These are phyloP conservation scores for Mycena alexandri DNA, from an alignment of 768 basidiomycete genomes.

Conservation along the genomic window DNA sequence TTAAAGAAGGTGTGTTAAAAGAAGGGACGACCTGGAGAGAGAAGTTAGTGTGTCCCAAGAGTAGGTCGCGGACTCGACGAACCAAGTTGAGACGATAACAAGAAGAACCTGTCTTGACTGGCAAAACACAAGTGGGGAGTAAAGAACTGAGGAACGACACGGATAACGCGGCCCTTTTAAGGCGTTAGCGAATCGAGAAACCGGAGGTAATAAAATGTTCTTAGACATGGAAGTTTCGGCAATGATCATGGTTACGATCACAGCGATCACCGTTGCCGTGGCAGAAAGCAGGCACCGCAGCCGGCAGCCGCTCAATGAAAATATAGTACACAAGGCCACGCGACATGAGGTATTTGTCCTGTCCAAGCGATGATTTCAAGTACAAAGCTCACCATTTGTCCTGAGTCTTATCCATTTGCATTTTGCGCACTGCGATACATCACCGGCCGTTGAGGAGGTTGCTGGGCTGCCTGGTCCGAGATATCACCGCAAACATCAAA, in stretches of 20 bases:
- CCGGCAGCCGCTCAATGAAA: too few relatives aligned
- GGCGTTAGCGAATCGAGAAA: constrained; percentile 7
- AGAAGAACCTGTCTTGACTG: constrained; percentile 70
- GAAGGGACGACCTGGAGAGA: constrained; percentile 43
- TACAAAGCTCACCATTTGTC: too few relatives aligned
- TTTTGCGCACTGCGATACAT: too few relatives aligned
- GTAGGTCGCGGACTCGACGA: constrained; percentile 39
- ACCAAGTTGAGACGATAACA: constrained; percentile 46
- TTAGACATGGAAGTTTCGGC: background rate
- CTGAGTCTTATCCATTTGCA: too few relatives aligned
- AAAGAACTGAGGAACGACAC: constrained; percentile 25
- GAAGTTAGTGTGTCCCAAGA: constrained; percentile 5
- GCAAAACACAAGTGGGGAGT: constrained; percentile 53
- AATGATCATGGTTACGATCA: constrained; percentile 13
- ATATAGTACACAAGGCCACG: too few relatives aligned
- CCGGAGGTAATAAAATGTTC: constrained; percentile 14
- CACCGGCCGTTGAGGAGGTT: too few relatives aligned
- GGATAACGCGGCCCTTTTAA: constrained; percentile 25
- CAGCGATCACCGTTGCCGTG: constrained; percentile 19
- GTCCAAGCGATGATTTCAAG: too few relatives aligned
- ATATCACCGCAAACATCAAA: too few relatives aligned
- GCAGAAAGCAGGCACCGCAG: too few relatives aligned
- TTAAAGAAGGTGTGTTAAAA: constrained; percentile 40
- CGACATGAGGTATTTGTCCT: too few relatives aligned
- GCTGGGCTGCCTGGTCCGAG: too few relatives aligned